These are phyloP conservation scores for Aspergillus persii DNA, from an alignment of 2,329 filamentous ascomycete species.

Conservation along the genomic window DNA sequence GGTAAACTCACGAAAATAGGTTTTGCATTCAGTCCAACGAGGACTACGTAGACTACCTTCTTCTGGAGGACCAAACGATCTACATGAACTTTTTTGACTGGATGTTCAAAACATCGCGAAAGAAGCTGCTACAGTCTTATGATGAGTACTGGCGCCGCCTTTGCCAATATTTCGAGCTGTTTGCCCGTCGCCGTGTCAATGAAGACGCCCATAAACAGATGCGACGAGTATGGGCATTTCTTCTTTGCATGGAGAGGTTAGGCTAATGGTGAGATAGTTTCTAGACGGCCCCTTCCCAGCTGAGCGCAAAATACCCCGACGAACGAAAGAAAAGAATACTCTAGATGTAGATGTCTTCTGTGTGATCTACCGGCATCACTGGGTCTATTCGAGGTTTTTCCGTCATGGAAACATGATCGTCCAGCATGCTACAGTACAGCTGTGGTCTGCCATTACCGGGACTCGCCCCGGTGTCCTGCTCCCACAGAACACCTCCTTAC, in stretches of 20 bases:
- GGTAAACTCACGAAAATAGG: conserved; percentile 7
- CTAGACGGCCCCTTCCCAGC: conserved; percentile 17
- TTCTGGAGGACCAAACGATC: conserved; percentile 21
- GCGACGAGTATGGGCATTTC: conserved; percentile 14
- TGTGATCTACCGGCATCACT: conserved; percentile 23
- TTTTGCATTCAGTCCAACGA: conserved; percentile 23
- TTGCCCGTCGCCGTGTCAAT: conserved; percentile 20
- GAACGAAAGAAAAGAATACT: conserved; percentile 23
- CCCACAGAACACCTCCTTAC: conserved; percentile 3
- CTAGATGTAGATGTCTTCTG: conserved; percentile 21
- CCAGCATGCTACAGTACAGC: conserved; percentile 19
- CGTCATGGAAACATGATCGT: conserved; percentile 20
- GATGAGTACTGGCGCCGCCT: conserved; percentile 25
- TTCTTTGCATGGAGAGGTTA: too few relatives aligned
- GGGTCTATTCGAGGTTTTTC: conserved; percentile 25
- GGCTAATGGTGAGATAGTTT: conserved; percentile 17
- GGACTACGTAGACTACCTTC: conserved; percentile 24
- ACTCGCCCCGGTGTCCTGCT: conserved; percentile 23
- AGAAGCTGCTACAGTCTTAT: conserved; percentile 24
- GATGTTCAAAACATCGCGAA: conserved; percentile 23
- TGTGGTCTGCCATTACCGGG: conserved; percentile 26
- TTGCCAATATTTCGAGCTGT: conserved; percentile 21
- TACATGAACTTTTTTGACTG: conserved; percentile 29
- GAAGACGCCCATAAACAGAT: conserved; percentile 22
- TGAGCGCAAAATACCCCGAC: conserved; percentile 15